Evolutionary conservation across 1,139 yeast species (phyloP), one percentile per base, ranked within the genome.

Genomic region (Candida glucosophila): DNA sequence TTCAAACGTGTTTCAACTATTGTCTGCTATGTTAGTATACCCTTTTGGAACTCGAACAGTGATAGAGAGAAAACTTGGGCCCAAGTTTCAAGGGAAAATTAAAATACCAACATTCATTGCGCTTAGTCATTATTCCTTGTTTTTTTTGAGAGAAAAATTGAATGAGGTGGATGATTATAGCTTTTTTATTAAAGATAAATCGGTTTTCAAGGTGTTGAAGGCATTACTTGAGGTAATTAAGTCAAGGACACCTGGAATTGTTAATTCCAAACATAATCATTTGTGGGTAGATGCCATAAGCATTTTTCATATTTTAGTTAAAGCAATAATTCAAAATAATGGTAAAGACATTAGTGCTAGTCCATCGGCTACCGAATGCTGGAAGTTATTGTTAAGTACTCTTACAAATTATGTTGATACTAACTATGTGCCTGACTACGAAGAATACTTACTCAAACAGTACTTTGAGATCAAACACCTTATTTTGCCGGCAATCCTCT

Each of bases 41-140:
- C 85, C 86, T 4, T 75, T 71, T 43, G 74, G 73, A 4, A 67
- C 75, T 0, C 55, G 79, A 32, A 60, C 58, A 12, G 52, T 77
- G 31, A 78, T 78, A 25, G 62, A 42, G 36, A 58, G 41, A 30
- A 56, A 48, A 38, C 44, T 49, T 25, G 45, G 36, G 14, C 44
- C 49, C 23, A 49, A 50, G 28, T 29, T 47, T 27, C 46, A 46
- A 18, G 42, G 47, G 14, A 55, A 48, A 26, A 49, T 57, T 7
- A 73, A 72, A 31, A 58, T 71, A 15, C 90, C 94, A 2, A 67
- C 85, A 0, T 85, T 78, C 43, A 64, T 75, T 19, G 74, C 85
- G 0, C 52, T 79, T 3, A 70, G 90, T 36, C 64, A 64, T 29
- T 43, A 51, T 15, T 62, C 82, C 1, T 54, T 76, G 28, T 51